Conservation (phyloP, 257 asterid species). For the Datura wrightii region DNA sequence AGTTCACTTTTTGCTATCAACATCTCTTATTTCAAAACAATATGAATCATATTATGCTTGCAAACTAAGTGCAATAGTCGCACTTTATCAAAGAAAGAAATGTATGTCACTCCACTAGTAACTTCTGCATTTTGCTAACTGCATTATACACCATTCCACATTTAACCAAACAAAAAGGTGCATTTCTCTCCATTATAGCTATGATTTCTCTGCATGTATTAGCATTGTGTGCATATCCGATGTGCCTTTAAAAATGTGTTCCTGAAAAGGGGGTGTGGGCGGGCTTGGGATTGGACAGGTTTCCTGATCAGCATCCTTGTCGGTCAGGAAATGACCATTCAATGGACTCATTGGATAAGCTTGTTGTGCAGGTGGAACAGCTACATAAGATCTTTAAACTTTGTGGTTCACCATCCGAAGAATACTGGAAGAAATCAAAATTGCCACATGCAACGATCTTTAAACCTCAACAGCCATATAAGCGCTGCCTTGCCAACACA, state of each 20-base stretch:
- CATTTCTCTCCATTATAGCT: neutral
- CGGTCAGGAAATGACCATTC: conserved; percentile 29
- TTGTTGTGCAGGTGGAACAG: conserved; percentile 72
- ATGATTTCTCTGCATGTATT: neutral
- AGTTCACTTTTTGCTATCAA: conserved; percentile 2
- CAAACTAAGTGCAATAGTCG: neutral
- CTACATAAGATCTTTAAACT: conserved; percentile 84
- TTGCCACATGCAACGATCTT: conserved; percentile 79
- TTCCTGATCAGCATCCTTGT: conserved; percentile 4
- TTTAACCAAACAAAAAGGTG: neutral
- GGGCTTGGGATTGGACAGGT: conserved; percentile 22
- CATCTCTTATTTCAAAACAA: neutral
- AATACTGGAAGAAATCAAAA: conserved; percentile 79
- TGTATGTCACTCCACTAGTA: neutral
- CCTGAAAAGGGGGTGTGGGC: neutral
- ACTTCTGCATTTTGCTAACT: conserved; percentile 2
- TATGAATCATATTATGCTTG: neutral
- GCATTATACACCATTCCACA: neutral
- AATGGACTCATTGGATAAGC: conserved; percentile 25
- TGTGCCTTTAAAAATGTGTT: conserved; percentile 15
- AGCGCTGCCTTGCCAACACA: conserved; percentile 63
- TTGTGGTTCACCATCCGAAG: conserved; percentile 87
- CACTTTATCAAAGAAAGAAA: conserved; percentile 18
- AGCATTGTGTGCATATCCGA: neutral
- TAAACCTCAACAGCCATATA: conserved; percentile 84